Base-by-base conservation (phyloP, 345 rosid species). In the Salix arbutifolia region DNA sequence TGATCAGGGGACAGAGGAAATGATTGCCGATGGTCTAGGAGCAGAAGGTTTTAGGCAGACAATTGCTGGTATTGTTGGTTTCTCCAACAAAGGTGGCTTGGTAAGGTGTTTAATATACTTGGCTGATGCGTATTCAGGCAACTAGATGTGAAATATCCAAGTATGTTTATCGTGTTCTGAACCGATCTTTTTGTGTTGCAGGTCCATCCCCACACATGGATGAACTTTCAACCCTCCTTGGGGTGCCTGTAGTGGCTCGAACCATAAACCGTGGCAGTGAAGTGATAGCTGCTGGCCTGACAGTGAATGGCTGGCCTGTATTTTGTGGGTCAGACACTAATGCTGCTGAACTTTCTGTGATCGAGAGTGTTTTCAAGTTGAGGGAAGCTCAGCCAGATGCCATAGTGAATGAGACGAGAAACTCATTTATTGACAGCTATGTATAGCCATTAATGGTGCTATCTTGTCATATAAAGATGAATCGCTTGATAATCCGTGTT, bases 11-110 rank as follows among this genome's bases (percentile, higher is more conserved):
- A 96, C 98, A 0, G 99, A 94, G 84, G 98, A 96, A 81, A 83
- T 94, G 64, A 92, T 92, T 69, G 93, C 97, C 0, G 98, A 96
- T 87, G 99, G 92, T 77, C 98, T 96, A 71, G 97, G 95, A 14
- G 98, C 94, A 52, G 99, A 96, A 86, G 98, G 92, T 58, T 94
- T 94, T 76, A 85, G 98, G 83, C 98, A 93, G 89, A 92, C 97
- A 11, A 87, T 94, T 77, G 97, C 97, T 6, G 98, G 97, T 76
- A 94, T 91, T 79, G 91, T 91, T 79, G 69, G 90, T 78, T 84
- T 96, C 72, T 92, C 98, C 56, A 96, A 96, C 82, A 80, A 85
- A 84, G 99, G 99, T 53, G 97, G 98, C 80, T 79, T 96, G 94
- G 97, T 96, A 85, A 86, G 83, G 17, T 65, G 23, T 13, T 19